Evolutionary conservation across 2,329 filamentous ascomycete species (phyloP).

Genomic region (Rachicladosporium sp.): DNA sequence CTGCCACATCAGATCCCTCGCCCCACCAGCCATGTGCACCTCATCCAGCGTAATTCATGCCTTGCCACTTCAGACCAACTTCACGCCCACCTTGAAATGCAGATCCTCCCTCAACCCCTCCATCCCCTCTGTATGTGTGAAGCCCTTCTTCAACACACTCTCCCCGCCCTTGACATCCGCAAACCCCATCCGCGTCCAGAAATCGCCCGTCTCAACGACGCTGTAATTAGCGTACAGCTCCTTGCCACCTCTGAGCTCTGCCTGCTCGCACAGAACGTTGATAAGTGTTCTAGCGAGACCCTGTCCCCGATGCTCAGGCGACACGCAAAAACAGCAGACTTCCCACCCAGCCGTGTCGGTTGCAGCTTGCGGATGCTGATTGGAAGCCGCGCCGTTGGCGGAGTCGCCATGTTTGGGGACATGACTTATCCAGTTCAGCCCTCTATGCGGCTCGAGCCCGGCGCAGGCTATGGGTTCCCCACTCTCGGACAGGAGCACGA

Average conservation of each 20-base stretch:
- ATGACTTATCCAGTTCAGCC: constrained; percentile 11
- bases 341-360: constrained; percentile 11
- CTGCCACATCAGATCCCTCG: too few species aligned
- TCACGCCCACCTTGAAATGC: constrained; percentile 11
- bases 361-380: neutral
- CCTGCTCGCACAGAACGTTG: constrained; percentile 4
- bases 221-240: constrained; percentile 11
- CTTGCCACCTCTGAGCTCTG: constrained; percentile 9
- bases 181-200: constrained; percentile 15
- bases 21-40: neutral
- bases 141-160: constrained; percentile 14
- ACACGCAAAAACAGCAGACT: constrained; percentile 17
- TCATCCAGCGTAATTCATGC: too few species aligned
- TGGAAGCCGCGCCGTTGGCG: neutral
- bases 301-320: constrained; percentile 8
- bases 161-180: constrained; percentile 8
- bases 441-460: constrained; percentile 12
- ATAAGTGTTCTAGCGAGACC: constrained; percentile 11
- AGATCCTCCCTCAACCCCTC: constrained; percentile 12
- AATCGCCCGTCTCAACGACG: constrained; percentile 13
- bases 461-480: constrained; percentile 12
- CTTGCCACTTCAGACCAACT: constrained; percentile 1
- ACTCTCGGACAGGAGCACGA: constrained; percentile 7
- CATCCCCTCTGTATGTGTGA: constrained; percentile 10
- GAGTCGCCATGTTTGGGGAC: too few species aligned